A percentile compares a stretch with the other conserved stretches of the same genome.
Conservation (phyloP, 176 grass and related monocot genomes). For the Triticum urartu region DNA sequence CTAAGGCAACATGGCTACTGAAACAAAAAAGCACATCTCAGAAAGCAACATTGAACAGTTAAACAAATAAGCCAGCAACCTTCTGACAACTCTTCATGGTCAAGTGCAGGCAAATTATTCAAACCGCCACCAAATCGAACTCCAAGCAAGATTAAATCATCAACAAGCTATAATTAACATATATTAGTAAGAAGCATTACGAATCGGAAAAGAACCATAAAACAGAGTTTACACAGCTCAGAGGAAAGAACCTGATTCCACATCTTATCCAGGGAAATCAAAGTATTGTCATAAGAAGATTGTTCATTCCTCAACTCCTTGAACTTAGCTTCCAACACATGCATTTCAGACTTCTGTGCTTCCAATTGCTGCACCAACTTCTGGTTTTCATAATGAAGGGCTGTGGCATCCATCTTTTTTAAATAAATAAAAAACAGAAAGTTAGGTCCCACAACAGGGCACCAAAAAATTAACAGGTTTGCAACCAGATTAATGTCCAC, state of each 20-base stretch:
- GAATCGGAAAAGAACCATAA: slow-evolving; percentile 7
- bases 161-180: slow-evolving; percentile 69
- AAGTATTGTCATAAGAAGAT: slow-evolving; percentile 68
- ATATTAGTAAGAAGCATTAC: slow-evolving; percentile 31
- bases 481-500: neutral
- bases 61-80: slow-evolving; percentile 47
- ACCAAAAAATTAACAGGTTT: neutral
- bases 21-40: slow-evolving; percentile 8
- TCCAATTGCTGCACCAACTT: slow-evolving; percentile 88
- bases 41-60: slow-evolving; percentile 15
- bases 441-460: neutral
- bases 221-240: neutral
- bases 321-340: slow-evolving; percentile 64
- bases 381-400: slow-evolving; percentile 95
- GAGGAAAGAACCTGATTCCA: slow-evolving; percentile 82
- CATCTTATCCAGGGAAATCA: slow-evolving; percentile 86
- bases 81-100: slow-evolving; percentile 66
- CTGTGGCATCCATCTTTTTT: slow-evolving; percentile 66
- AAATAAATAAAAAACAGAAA: neutral
- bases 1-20: neutral
- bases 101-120: slow-evolving; percentile 56
- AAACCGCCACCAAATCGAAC: slow-evolving; percentile 57
- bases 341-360: slow-evolving; percentile 79
- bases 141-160: slow-evolving; percentile 84
- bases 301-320: slow-evolving; percentile 68